Evolutionary conservation across 345 rosid species (phyloP).

Genomic region (Eucalyptus marginata): DNA sequence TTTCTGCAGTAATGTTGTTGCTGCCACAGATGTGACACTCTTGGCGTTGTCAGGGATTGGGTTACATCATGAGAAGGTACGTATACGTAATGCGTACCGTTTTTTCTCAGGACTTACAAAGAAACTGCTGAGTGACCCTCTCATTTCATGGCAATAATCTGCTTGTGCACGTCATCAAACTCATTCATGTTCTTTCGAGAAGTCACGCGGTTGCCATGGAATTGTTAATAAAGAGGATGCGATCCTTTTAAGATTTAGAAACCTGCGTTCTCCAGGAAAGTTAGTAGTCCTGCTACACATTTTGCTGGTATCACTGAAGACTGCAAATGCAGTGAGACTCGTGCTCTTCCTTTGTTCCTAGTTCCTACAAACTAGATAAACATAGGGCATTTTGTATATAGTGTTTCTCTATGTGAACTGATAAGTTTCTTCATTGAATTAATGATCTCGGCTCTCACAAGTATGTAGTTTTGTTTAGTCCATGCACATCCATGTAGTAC

Average conservation of each 20-base stretch:
- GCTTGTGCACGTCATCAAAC: background rate
- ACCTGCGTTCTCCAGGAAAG: background rate
- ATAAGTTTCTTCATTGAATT: background rate
- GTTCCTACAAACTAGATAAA: background rate
- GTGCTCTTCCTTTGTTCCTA: background rate
- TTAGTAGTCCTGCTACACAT: background rate
- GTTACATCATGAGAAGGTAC: conserved; percentile 56
- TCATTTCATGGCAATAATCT: background rate
- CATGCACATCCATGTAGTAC: background rate
- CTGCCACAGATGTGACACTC: conserved; percentile 84
- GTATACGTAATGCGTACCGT: background rate
- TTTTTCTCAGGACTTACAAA: background rate
- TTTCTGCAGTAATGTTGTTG: conserved; percentile 81
- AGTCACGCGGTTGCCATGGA: background rate
- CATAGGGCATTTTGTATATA: background rate
- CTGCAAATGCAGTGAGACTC: background rate
- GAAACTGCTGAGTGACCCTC: background rate
- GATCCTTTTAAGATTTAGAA: background rate
- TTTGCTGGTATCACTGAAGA: background rate
- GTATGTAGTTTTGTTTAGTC: background rate
- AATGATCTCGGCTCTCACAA: background rate
- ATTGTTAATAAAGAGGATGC: background rate
- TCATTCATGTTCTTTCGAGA: background rate
- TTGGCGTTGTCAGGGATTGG: conserved; percentile 94
- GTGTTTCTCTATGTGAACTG: background rate